Percentiles rank a stretch among this genome's conserved stretches.
These are phyloP conservation scores for Paraphoma chrysanthemicola DNA, from an alignment of 2,329 filamentous ascomycete species.

Conservation along the genomic window DNA sequence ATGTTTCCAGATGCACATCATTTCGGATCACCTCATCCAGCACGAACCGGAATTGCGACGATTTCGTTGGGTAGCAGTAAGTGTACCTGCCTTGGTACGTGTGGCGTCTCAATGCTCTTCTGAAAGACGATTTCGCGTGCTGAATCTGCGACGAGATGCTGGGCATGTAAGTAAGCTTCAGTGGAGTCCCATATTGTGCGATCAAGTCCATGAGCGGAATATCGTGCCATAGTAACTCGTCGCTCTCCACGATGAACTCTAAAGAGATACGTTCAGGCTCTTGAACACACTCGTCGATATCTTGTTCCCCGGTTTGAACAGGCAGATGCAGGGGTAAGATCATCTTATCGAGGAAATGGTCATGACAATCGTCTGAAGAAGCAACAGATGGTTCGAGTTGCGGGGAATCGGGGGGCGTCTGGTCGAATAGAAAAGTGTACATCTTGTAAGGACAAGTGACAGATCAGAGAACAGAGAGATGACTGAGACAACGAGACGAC, in stretches of 20 bases:
- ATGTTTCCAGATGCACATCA: neutral
- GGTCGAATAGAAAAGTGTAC: neutral
- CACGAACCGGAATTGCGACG: slow-evolving; percentile 1
- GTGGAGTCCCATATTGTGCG: neutral
- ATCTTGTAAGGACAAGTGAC: neutral
- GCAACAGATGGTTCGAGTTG: neutral
- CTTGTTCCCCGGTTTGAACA: neutral
- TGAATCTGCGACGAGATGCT: neutral
- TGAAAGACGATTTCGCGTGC: neutral
- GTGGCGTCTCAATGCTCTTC: neutral
- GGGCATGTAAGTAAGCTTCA: slow-evolving; percentile 1
- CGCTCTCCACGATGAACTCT: neutral
- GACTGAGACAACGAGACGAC: neutral
- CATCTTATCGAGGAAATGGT: neutral
- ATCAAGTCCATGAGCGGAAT: neutral
- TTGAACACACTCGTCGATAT: neutral
- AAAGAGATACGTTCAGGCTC: neutral
- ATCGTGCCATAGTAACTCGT: neutral
- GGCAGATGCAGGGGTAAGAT: neutral
- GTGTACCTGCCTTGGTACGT: neutral
- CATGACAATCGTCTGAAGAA: neutral
- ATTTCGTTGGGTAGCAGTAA: slow-evolving; percentile 1
- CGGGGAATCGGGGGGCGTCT: neutral
- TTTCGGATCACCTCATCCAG: neutral
- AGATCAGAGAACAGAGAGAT: neutral